Base-by-base conservation (phyloP, 768 basidiomycete species). In the Suillus subaureus region DNA sequence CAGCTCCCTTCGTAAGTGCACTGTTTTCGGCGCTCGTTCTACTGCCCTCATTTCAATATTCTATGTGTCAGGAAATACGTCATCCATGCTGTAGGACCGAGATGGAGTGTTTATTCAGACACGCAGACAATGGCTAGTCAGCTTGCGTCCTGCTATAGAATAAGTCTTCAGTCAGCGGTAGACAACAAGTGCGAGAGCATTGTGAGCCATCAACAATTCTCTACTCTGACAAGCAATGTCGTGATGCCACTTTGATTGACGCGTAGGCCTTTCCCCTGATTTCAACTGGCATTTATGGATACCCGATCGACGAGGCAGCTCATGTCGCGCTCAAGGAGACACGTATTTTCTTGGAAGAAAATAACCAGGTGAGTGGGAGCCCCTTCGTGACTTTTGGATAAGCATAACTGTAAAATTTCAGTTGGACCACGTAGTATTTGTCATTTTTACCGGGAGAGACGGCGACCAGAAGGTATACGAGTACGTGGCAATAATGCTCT, bases 71-170 rank as follows among this genome's bases (percentile, higher is more conserved):
- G 93, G 43, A 83, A 84, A 43, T 82, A 89, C 72, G 81, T 95
- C 65, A 92, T 95, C 49, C 93, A 94, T 70, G 83, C 93, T 4
- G 93, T 94, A 18, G 93, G 93, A 13, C 93, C 93, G 0, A 74
- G 91, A 1, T 93, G 90, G 61, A 31, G 74, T 73, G 81, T 80
- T 6, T 63, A 70, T 3, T 64, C 68, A 1, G 76, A 81, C 33
- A 76, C 75, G 43, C 82, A 83, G 49, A 75, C 73, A 33, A 84
- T 83, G 62, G 86, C 87, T 6, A 69, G 73, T 65, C 82, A 87
- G 66, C 82, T 95, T 16, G 80, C 81, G 4, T 90, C 91, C 11
- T 91, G 91, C 71, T 95, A 95, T 72, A 78, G 74, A 64, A 84
- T 74, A 23, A 89, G 90, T 69, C 76, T 94, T 65, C 79, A 87